Evolutionary conservation across 2,329 filamentous ascomycete species (phyloP), one percentile per base, ranked within the genome.

Genomic region (Fusarium begoniae): DNA sequence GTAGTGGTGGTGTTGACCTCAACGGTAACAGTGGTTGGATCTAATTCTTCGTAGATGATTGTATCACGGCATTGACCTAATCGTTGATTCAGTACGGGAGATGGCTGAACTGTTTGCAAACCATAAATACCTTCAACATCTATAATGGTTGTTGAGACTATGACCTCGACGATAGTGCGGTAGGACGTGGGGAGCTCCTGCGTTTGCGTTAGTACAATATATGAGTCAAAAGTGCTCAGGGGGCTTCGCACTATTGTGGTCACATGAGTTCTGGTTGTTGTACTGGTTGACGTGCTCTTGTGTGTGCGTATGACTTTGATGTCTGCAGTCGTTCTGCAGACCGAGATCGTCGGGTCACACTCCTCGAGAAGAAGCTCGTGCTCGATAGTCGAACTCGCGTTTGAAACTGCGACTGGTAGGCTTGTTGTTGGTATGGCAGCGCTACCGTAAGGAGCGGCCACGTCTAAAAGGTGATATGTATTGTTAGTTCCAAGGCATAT

Each of bases 391-490:
- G 24, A 45, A 17, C 43, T 45, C 3, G 10, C 7, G 6, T 45
- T 45, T 6, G 43, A 5, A 45, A 45, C 43, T 0, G 11, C 17
- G 41, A 0, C 1, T 0, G 41, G 41, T 6, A 11, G 41, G 8
- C 17, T 0, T 10, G 15, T 2, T n/a, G 41, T 2, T 0, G 5
- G 41, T 1, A 7, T 8, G 0, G 5, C 5, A 43, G 1, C 22
- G 7, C 9, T 18, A 5, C 43, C n/a, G 3, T 26, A 26, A 45
- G 43, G 7, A 45, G 43, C 7, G 12, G 17, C n/a, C 6, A 5
- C 10, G 0, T 44, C 41, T 18, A 18, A 5, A 44, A 8, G 1
- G 4, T 0, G 15, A 18, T 1, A 24, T 24, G 9, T 5, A 15
- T 18, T 18, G 9, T 44, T 18, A 44, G 41, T 24, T 5, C 5